Evolutionary conservation across 495 filamentous ascomycete species (phyloP), one percentile per base, ranked within the genome.

Genomic region (Penicillium chermesinum): DNA sequence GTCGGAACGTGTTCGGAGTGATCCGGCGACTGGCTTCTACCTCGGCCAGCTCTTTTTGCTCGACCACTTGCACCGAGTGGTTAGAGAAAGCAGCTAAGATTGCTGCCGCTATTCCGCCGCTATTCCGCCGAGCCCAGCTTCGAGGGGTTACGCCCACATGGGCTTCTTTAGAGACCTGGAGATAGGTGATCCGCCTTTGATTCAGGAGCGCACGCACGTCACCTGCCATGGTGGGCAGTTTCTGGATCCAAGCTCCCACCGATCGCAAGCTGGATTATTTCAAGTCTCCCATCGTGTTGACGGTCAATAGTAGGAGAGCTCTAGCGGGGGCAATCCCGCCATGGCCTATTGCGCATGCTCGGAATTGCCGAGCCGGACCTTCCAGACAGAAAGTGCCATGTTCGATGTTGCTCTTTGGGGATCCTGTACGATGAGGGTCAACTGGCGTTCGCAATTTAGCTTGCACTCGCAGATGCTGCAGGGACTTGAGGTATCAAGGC

Each of bases 41-140:
- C 55, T 85, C 80, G 21, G 72, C 75, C n/a, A 86, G 71, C 21
- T 76, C 73, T 38, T 67, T 61, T 41, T 75, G 67, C 58, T 89
- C 85, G 40, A 88, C 71, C 10, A 89, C 70, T 1, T 64, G 57
- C 14, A 87, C 81, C 9, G 60, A 51, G 63, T 88, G 85, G 13
- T 83, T 84, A 7, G 77, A 67, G 12, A 80, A 71, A 5, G 74
- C 69, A 50, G 74, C 67, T 9, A 79, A 69, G 52, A 88, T 84
- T 4, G 84, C 84, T 0, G 82, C 75, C 13, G 75, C 77, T 15
- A 89, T 72, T 3, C 85, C 85, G 82, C 75, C 13, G 75, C 77
- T 15, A 89, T 72, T 3, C 85, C 85, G 33, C 77, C 77, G n/a
- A 89, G 74, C 21, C 70, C 70, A 12, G 70, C 68, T 42, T 66